Evolutionary conservation across 2,329 filamentous ascomycete species (phyloP), one percentile per base, ranked within the genome.

Genomic region (Colletotrichum cereale): DNA sequence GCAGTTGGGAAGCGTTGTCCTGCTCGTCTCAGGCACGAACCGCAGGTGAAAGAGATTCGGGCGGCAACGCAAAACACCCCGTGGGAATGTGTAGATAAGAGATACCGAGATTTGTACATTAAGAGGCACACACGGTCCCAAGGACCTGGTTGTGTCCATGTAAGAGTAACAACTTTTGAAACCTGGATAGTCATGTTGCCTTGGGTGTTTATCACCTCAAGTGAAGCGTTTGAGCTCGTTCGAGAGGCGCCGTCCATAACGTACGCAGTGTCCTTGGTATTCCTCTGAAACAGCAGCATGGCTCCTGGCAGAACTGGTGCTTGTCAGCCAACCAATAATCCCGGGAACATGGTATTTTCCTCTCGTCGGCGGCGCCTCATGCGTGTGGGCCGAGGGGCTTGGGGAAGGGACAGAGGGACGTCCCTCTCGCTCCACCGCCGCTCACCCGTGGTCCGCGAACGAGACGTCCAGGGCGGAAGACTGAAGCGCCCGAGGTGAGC

Each of bases 1-100:
- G 77, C 96, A 98, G 83, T 84, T 98, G 71, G 96, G 96, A 18
- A 97, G 94, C 79, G 93, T 94, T 14, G 87, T 97, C 21, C 79
- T 98, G 77, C 83, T 98, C 61, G 92, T 98, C 12, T 91, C 89
- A 67, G 92, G 92, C 1, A 85, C 81, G 8, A 80, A 82, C 18
- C 56, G 38, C 11, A 62, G 62, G 55, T 72, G 55, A 71, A 40
- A 34, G 5, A 16, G 18, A 3, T 1, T 18, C 26, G 50, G 16
- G 26, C 8, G 38, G 4, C 7, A 3, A 34, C 6, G 31, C 24
- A 34, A 34, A n/a, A 40, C 34, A 40, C 26, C 12, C 21, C 36
- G 12, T 11, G 1, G 24, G 34, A 50, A 11, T 66, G 55, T 55
- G 48, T 56, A 26, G 47, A 66, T 61, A 61, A 61, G 53, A 38